Base-by-base conservation (phyloP, 176 grass and related monocot genomes). In the Ananas comosus region DNA sequence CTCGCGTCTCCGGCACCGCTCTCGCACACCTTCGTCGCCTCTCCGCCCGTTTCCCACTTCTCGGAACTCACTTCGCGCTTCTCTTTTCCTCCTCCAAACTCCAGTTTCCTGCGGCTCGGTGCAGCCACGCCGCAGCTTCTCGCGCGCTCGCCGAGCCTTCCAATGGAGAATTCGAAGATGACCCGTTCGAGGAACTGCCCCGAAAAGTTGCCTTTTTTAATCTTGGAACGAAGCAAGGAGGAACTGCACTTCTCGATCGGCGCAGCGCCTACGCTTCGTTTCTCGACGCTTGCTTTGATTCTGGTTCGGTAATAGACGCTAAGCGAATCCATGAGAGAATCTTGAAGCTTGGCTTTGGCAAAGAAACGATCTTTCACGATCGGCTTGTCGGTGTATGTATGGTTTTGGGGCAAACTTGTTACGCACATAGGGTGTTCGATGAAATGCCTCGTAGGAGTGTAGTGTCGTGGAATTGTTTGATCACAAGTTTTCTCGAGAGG, bases 401-500 rank as follows among this genome's bases (percentile, higher is more conserved):
- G 56, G 56, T 61, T 61, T 19, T 61, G 16, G 56, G 56, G 13
- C 12, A 61, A 61, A 10, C 17, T 61, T 7, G 17, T 22, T 61
- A 61, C 22, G 56, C 56, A 61, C 21, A 16, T 61, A 61, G 21
- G 3, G 2, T 61, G 56, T 61, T 61, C 21, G 56, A 9, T 61
- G 6, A 61, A 18, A 61, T 61, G 56, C 21, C 17, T 18, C 56
- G 10, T 7, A 61, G 16, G 56, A 7, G 17, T 61, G 56, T 61
- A 9, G 56, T 19, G 16, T 61, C 56, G 21, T 61, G 56, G 56
- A 22, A 61, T 61, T 18, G 17, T 61, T 22, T 61, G 56, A 75
- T 75, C 27, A 1, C 42, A 50, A 14, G 14, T 19, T 33, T 66
- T 66, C 73, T 75, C 66, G 12, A 66, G 50, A 75, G 73, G 63